These are phyloP conservation scores for Prunus yedoensis DNA, from an alignment of 331 rosid genomes.

Conservation along the genomic window DNA sequence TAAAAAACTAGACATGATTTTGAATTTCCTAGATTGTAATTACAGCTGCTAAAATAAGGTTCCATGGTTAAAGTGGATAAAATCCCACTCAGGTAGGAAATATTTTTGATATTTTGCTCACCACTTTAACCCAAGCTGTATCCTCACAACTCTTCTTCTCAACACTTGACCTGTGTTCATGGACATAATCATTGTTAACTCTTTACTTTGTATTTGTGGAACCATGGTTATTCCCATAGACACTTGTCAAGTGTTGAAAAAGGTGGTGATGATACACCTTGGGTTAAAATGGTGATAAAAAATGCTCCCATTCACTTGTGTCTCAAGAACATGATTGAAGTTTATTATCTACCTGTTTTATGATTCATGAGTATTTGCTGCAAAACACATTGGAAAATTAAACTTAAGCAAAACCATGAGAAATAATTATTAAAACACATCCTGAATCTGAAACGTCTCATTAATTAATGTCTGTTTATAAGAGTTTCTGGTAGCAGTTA, in stretches of 20 bases:
- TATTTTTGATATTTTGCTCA: not conserved
- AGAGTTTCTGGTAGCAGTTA: slow-evolving; percentile 8
- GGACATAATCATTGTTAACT: too few relatives aligned
- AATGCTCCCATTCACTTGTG: too few relatives aligned
- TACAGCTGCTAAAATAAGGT: not conserved
- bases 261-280: too few relatives aligned
- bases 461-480: not conserved
- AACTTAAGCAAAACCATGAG: not conserved
- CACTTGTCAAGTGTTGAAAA: too few relatives aligned
- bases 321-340: too few relatives aligned
- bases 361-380: not conserved
- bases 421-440: not conserved
- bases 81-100: not conserved
- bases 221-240: too few relatives aligned
- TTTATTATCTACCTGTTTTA: too few relatives aligned
- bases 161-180: too few relatives aligned
- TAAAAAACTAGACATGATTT: not conserved
- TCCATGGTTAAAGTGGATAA: not conserved
- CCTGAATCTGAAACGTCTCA: slow-evolving; percentile 4
- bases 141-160: fast-evolving
- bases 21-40: not conserved
- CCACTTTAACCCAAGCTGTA: too few relatives aligned
- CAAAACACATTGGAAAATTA: not conserved
- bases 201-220: too few relatives aligned
- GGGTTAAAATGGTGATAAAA: too few relatives aligned